Evolutionary conservation across 1,284 basidiomycete species (phyloP), one percentile per base, ranked within the genome.

Genomic region (Fomitiporia mediterranea): DNA sequence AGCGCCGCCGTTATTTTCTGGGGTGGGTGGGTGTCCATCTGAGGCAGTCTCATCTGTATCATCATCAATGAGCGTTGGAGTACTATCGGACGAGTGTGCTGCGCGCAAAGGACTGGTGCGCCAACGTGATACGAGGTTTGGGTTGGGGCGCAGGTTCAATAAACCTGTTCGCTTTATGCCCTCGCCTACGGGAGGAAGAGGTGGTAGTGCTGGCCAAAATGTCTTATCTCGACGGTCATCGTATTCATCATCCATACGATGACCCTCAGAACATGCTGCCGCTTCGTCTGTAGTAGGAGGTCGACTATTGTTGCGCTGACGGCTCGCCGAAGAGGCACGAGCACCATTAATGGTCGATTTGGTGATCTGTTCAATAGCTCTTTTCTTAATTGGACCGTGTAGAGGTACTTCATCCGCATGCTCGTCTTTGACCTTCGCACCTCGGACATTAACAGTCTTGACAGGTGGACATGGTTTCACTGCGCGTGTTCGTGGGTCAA

Each of bases 361-460:
- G 13, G 13, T 6, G 21, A 25, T 46, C 8, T 44, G 47, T 38
- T 44, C 46, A 25, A 34, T 38, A 7, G 51, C 42, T 39, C 59
- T 53, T 27, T 60, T 49, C 35, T 55, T 44, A 25, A 55, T 39
- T 9, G 63, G 40, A 15, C 42, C 43, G 51, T 60, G 47, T 50
- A 64, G 55, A 50, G 64, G 50, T 44, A 64, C 51, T 40, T 63
- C 58, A 52, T 65, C 47, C 55, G 64, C 47, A 59, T 53, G 28
- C 60, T 65, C 50, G 56, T 65, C 49, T 63, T 64, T 42, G 60
- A 60, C 59, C 66, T 68, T 73, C 1, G 60, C 66, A 32, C 70
- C 70, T 6, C 60, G 62, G 4, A 69, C 68, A n/a, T 5, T 46
- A 15, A 46, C 44, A 5, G 27, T 46, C 17, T n/a, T 23, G 4